Base-by-base conservation (phyloP, 495 filamentous ascomycete genomes). In the Daldinia grandis region DNA sequence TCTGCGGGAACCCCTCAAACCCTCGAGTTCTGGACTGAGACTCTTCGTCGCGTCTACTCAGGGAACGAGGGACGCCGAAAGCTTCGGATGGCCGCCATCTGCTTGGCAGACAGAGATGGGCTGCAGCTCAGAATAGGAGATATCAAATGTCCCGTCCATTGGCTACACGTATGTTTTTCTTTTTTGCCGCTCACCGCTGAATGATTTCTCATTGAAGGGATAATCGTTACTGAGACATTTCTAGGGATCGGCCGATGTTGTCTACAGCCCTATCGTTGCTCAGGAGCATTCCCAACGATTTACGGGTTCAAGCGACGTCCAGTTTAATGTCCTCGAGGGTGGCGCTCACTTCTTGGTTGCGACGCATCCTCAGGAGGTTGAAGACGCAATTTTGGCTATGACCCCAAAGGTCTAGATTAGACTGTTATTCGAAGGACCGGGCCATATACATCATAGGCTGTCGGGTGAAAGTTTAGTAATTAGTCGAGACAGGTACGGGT, bases 271-370 rank as follows among this genome's bases (percentile, higher is more conserved):
- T 7, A 74, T 60, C 0, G 82, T 87, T 30, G 81, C 86, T 0
- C 73, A 76, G 21, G 81, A 90, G 73, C 85, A 90, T 56, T 88
- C 90, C 68, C 81, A 86, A 70, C 76, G 86, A 28, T 90, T 91
- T 64, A 83, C 78, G 1, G 79, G 79, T 10, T 84, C 84, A 0
- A 77, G 76, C 12, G 84, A 88, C 69, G 83, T 84, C 1, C 78
- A 79, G 24, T 66, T 90, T 15, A 75, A 81, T 7, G 69, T 80
- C 4, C 63, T 90, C 0, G 78, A 89, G 14, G 84, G 79, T 3
- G 89, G 86, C 1, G 78, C 81, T 12, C 88, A 91, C 75, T 90
- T 87, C 73, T 68, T 91, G 62, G 87, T 81, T 68, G 82, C 79
- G 1, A 84, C 85, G 54, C 82, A 86, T 73, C 87, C 87, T 14